A percentile compares a stretch with the other conserved stretches of the same genome.
phyloP scores from a whole-genome alignment of 371 early-diverging fungal genomes.

The Sporodiniella umbellata region DNA sequence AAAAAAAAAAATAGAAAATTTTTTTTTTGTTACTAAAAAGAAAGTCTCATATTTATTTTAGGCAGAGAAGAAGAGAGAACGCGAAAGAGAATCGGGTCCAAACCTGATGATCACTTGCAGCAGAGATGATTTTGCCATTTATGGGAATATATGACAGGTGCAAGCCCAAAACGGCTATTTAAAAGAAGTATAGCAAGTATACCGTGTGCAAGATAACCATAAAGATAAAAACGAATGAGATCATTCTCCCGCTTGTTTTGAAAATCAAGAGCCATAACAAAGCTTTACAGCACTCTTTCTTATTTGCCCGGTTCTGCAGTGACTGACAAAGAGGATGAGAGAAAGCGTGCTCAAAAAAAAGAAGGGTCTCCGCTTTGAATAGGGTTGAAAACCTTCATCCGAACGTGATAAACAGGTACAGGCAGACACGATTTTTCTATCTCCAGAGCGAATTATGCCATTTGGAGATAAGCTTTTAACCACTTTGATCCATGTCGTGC shows the following conservation, averaged over 20 bases:
- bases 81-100: background rate
- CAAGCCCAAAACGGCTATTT: background rate
- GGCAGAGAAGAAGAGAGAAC: too few species aligned
- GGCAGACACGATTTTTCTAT: background rate
- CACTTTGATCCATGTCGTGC: background rate
- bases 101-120: too few species aligned
- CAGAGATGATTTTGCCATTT: background rate
- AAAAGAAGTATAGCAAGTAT: background rate
- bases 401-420: background rate
- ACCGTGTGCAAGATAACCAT: background rate
- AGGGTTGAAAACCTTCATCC: background rate
- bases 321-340: too few species aligned
- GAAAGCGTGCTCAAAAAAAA: background rate
- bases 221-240: background rate
- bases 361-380: background rate
- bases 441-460: background rate
- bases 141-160: constrained; percentile 2
- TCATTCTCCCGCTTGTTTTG: background rate
- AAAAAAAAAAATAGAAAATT: too few species aligned
- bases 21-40: background rate
- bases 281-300: too few species aligned
- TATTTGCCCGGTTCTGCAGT: too few species aligned
- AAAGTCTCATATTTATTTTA: background rate
- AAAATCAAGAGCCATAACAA: too few species aligned
- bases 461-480: background rate